Evolutionary conservation across 202 grass and related monocot species (phyloP).

Genomic region (Setaria italica): DNA sequence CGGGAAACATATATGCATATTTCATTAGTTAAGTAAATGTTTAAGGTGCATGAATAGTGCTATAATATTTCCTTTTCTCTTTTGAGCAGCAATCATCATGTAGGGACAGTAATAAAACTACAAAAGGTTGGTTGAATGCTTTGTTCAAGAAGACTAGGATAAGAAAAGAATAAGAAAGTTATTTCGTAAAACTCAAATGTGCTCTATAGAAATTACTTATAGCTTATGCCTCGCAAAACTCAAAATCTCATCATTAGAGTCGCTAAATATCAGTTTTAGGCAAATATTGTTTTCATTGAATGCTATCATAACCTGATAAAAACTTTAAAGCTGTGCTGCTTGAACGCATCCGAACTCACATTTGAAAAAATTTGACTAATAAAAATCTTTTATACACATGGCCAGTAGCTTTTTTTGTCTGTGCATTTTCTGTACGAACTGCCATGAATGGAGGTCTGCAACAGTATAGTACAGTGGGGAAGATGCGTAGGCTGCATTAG

Average conservation of each 20-base stretch:
- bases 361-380: background rate
- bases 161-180: background rate
- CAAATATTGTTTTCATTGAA: background rate
- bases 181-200: background rate
- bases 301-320: background rate
- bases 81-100: background rate
- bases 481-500: background rate
- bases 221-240: background rate
- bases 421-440: background rate
- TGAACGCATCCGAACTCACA: background rate
- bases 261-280: background rate
- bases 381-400: background rate
- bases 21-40: slow-evolving; percentile 24
- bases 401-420: slow-evolving; percentile 16
- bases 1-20: background rate
- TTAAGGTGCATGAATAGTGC: slow-evolving; percentile 13
- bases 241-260: background rate
- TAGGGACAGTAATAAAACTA: background rate
- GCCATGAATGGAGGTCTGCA: background rate
- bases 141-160: background rate
- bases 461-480: background rate
- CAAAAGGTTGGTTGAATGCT: background rate
- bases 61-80: background rate
- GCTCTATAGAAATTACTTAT: background rate
- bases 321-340: background rate